Conservation (phyloP, 768 basidiomycete genomes). For the Boletus insuetus region DNA sequence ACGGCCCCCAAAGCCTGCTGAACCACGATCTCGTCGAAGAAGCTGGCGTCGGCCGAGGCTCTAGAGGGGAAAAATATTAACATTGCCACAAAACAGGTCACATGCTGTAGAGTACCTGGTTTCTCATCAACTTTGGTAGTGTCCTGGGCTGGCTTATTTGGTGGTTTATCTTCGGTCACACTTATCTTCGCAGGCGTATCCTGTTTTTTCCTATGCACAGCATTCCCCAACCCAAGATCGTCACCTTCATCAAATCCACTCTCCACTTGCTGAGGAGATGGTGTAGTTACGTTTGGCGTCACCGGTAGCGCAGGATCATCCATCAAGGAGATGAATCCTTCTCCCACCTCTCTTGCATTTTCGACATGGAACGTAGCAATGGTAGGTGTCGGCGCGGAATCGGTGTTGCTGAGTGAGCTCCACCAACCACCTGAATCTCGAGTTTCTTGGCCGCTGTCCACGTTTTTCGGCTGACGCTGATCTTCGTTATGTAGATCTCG, state of each 20-base stretch:
- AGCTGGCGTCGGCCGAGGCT: slow-evolving; percentile 21
- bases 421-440: slow-evolving; percentile 58
- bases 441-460: slow-evolving; percentile 33
- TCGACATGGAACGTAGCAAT: slow-evolving; percentile 62
- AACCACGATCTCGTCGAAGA: slow-evolving; percentile 66
- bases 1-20: slow-evolving; percentile 74
- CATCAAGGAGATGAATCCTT: slow-evolving; percentile 84
- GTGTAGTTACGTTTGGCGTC: slow-evolving; percentile 20
- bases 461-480: slow-evolving; percentile 2
- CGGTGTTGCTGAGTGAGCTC: slow-evolving; percentile 46
- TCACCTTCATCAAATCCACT: slow-evolving; percentile 60
- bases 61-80: background rate
- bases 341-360: slow-evolving; percentile 39
- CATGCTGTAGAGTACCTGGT: slow-evolving; percentile 26
- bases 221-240: slow-evolving; percentile 90
- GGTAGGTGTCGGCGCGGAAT: slow-evolving; percentile 58
- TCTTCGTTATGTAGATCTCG: slow-evolving; percentile 7
- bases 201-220: slow-evolving; percentile 38
- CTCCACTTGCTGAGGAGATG: slow-evolving; percentile 11
- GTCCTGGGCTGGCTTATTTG: slow-evolving; percentile 17
- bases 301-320: slow-evolving; percentile 51
- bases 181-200: slow-evolving; percentile 25
- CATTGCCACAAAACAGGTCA: background rate
- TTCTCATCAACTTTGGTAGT: slow-evolving; percentile 25
- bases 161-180: slow-evolving; percentile 20